Evolutionary conservation across 2,329 filamentous ascomycete species (phyloP).

Genomic region (Trichoderma koningiopsis): DNA sequence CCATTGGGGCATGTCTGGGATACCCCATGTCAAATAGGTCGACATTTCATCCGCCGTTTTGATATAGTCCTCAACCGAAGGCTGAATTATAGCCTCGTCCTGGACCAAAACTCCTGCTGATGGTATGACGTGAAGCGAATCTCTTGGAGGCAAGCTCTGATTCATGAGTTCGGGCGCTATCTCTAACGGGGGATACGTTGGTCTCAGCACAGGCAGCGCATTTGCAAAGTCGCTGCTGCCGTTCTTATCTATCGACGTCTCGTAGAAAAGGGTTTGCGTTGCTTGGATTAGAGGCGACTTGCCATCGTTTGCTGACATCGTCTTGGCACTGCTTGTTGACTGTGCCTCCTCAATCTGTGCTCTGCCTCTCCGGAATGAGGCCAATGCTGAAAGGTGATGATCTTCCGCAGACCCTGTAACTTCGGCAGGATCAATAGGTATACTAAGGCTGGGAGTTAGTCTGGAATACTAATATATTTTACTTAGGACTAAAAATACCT

Average conservation of each 20-base stretch:
- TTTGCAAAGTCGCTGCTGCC: slow-evolving; percentile 11
- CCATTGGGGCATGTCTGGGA: slow-evolving; percentile 28
- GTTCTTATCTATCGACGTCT: background rate
- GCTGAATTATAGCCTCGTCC: slow-evolving; percentile 26
- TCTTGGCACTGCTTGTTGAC: slow-evolving; percentile 20
- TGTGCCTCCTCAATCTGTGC: slow-evolving; percentile 28
- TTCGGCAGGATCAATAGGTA: slow-evolving; percentile 26
- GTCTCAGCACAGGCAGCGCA: slow-evolving; percentile 23
- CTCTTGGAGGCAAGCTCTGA: slow-evolving; percentile 22
- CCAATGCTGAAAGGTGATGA: slow-evolving; percentile 29
- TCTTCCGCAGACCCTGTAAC: slow-evolving; percentile 30
- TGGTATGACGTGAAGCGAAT: slow-evolving; percentile 25
- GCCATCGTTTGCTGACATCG: slow-evolving; percentile 12
- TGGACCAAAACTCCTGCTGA: slow-evolving; percentile 26
- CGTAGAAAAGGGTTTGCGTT: slow-evolving; percentile 15
- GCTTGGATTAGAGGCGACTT: slow-evolving; percentile 28
- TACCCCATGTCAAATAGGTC: slow-evolving; percentile 32
- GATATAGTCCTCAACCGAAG: slow-evolving; percentile 32
- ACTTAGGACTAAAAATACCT: slow-evolving; percentile 5
- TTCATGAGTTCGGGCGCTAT: slow-evolving; percentile 10
- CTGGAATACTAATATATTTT: background rate
- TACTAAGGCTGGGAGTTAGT: slow-evolving; percentile 4
- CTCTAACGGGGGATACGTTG: background rate
- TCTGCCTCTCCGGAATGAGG: slow-evolving; percentile 29
- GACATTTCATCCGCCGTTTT: slow-evolving; percentile 34